Conservation (phyloP, 441 rosid species). For the Adansonia grandidieri region DNA sequence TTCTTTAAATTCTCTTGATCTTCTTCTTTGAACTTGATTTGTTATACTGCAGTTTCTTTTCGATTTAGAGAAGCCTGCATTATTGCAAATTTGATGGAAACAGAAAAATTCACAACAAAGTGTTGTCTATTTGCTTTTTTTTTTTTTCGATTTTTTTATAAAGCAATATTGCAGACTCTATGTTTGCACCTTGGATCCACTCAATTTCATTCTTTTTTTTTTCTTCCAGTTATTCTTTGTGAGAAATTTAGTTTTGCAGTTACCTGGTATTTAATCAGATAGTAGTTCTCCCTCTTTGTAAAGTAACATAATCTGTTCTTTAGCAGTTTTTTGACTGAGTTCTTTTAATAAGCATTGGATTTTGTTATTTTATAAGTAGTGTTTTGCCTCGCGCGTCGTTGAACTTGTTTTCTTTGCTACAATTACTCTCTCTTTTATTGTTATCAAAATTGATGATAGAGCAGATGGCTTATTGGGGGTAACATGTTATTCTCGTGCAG, state of each 20-base stretch:
- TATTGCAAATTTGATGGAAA: not conserved
- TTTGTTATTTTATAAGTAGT: not conserved
- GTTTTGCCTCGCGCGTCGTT: not conserved
- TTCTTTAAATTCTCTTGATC: not conserved
- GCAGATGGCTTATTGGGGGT: not conserved
- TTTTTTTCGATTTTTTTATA: no score
- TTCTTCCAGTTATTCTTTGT: not conserved
- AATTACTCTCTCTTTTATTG: not conserved
- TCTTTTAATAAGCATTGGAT: not conserved
- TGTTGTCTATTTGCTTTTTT: not conserved
- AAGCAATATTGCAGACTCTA: not conserved
- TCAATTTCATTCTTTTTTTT: not conserved
- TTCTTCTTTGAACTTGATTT: slow-evolving; percentile 9
- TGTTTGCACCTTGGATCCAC: not conserved
- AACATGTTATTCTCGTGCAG: slow-evolving; percentile 35
- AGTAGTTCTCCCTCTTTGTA: no score
- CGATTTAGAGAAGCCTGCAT: not conserved
- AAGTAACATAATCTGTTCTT: not conserved
- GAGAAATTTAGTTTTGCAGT: not conserved
- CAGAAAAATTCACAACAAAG: not conserved
- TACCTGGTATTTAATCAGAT: not conserved
- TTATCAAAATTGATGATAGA: not conserved
- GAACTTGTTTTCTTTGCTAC: slow-evolving; percentile 3
- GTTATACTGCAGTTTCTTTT: not conserved
- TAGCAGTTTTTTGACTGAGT: not conserved